These are phyloP conservation scores for Colletotrichum phormii DNA, from an alignment of 2,329 filamentous ascomycete genomes.

Conservation along the genomic window DNA sequence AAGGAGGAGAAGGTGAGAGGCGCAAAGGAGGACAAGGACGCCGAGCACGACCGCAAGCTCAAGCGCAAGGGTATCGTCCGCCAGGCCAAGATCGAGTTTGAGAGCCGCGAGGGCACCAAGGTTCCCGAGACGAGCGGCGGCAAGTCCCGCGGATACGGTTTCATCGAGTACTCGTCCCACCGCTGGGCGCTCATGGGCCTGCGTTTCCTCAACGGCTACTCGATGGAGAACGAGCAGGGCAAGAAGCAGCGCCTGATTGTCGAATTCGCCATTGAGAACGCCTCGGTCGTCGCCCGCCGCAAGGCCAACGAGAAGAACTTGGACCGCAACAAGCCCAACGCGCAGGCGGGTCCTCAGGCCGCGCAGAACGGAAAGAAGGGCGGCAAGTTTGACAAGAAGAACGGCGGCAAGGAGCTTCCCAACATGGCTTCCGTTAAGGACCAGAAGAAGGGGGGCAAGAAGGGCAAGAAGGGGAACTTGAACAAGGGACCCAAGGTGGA, in stretches of 20 bases:
- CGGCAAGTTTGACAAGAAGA: slow-evolving; percentile 44
- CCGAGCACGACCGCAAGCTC: slow-evolving; percentile 81
- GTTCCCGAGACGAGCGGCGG: slow-evolving; percentile 82
- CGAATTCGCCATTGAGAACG: slow-evolving; percentile 98
- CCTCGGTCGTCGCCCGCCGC: slow-evolving; percentile 89
- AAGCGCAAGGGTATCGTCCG: slow-evolving; percentile 89
- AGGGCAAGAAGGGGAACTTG: slow-evolving; percentile 41
- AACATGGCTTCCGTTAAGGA: slow-evolving; percentile 47
- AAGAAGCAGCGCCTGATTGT: slow-evolving; percentile 92
- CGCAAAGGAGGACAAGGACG: slow-evolving; percentile 81
- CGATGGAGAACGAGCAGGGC: slow-evolving; percentile 70
- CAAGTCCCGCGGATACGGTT: slow-evolving; percentile 92
- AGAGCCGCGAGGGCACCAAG: slow-evolving; percentile 87
- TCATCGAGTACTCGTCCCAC: slow-evolving; percentile 96
- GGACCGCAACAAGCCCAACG: slow-evolving; percentile 37
- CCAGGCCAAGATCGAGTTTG: slow-evolving; percentile 95
- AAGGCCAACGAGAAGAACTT: slow-evolving; percentile 49
- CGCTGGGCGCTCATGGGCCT: slow-evolving; percentile 95
- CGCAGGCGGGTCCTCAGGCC: slow-evolving; percentile 39
- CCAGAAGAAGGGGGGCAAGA: slow-evolving; percentile 50
- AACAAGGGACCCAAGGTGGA: slow-evolving; percentile 47
- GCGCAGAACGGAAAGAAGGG: slow-evolving; percentile 45
- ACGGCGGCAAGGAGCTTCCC: slow-evolving; percentile 43
- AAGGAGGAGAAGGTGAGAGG: slow-evolving; percentile 88
- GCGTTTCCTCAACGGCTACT: slow-evolving; percentile 88